Evolutionary conservation across 2,329 filamentous ascomycete species (phyloP).

Genomic region (Aphanoascus verrucosus): DNA sequence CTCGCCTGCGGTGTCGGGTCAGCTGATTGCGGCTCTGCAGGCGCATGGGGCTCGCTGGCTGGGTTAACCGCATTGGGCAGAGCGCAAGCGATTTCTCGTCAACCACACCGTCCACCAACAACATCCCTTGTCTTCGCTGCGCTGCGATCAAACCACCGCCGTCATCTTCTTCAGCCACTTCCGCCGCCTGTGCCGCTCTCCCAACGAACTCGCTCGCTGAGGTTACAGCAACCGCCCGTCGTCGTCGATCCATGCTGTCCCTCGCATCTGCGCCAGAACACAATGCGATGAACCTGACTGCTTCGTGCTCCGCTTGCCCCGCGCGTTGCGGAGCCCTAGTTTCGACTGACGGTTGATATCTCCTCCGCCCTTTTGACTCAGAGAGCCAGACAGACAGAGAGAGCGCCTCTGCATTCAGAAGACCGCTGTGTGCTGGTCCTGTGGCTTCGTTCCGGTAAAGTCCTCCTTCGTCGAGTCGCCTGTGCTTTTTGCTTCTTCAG

Average conservation of each 20-base stretch:
- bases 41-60: conserved; percentile 12
- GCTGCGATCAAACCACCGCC: background rate
- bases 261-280: background rate
- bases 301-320: conserved; percentile 7
- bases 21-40: conserved; percentile 12
- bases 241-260: conserved; percentile 1
- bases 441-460: background rate
- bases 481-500: background rate
- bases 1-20: background rate
- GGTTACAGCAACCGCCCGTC: background rate
- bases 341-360: background rate
- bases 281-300: conserved; percentile 2
- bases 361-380: background rate
- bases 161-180: conserved; percentile 7
- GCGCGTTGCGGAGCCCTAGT: conserved; percentile 7
- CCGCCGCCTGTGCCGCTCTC: background rate
- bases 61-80: conserved; percentile 7
- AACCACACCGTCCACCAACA: conserved; percentile 2
- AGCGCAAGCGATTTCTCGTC: conserved; percentile 7
- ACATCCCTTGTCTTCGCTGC: conserved; percentile 4
- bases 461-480: conserved; percentile 2
- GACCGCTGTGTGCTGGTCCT: background rate
- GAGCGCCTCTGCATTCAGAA: background rate
- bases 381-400: background rate
- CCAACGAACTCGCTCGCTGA: background rate